phyloP scores from a whole-genome alignment of 2,329 filamentous ascomycete species.

The Verticillium nubilum region DNA sequence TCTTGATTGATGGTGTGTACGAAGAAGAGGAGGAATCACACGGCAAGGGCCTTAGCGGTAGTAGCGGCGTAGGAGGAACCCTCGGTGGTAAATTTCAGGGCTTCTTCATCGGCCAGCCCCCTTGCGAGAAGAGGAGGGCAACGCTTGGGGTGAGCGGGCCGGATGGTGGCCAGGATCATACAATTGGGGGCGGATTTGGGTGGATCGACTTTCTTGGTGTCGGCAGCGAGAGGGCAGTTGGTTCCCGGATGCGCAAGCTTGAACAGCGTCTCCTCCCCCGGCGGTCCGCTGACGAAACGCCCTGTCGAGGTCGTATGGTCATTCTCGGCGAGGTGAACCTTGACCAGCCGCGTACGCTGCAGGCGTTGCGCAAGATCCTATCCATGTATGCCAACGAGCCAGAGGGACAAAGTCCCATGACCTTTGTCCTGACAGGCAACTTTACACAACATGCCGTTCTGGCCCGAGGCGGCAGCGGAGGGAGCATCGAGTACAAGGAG shows the following conservation, averaged over 20 bases:
- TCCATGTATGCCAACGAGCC: conserved; percentile 64
- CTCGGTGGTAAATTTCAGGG: conserved; percentile 90
- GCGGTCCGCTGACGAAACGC: conserved; percentile 24
- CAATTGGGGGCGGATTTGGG: conserved; percentile 77
- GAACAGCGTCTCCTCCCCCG: conserved; percentile 61
- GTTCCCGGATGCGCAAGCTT: conserved; percentile 75
- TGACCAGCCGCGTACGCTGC: conserved; percentile 74
- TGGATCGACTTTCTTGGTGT: conserved; percentile 96
- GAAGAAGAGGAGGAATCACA: conserved; percentile 79
- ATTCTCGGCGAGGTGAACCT: conserved; percentile 83
- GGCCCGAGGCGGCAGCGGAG: conserved; percentile 63
- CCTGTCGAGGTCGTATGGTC: conserved; percentile 53
- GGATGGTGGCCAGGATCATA: conserved; percentile 52
- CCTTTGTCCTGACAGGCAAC: conserved; percentile 81
- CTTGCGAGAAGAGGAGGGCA: conserved; percentile 75
- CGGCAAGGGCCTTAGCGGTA: conserved; percentile 66
- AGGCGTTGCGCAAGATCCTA: conserved; percentile 76
- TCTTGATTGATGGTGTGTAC: conserved; percentile 92
- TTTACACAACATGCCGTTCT: conserved; percentile 66
- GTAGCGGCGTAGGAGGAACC: conserved; percentile 78
- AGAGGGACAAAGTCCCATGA: conserved; percentile 62
- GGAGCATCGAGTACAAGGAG: conserved; percentile 95
- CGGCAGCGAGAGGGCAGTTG: conserved; percentile 81
- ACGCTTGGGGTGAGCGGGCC: conserved; percentile 67
- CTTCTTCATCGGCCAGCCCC: conserved; percentile 86